Percentiles rank a stretch among this genome's conserved stretches.
Evolutionary conservation across 2,329 filamentous ascomycete genomes (phyloP).

Genomic region (Claviceps quebecensis): DNA sequence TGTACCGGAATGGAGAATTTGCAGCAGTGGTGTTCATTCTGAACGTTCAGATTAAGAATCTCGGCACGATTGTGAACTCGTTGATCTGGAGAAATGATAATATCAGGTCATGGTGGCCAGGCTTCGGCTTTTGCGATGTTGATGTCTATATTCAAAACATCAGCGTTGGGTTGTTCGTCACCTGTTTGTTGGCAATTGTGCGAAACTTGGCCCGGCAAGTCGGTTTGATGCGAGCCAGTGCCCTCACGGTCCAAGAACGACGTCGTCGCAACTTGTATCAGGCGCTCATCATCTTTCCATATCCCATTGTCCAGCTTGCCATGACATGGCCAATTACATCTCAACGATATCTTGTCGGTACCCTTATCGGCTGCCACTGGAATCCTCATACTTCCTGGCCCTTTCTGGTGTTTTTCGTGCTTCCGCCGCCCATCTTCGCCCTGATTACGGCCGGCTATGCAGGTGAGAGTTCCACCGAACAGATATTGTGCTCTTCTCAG

Average conservation of each 20-base stretch:
- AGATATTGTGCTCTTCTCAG: not conserved
- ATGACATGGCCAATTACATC: slow-evolving; percentile 33
- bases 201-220: slow-evolving; percentile 38
- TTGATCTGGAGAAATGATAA: slow-evolving; percentile 40
- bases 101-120: slow-evolving; percentile 35
- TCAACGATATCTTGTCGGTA: slow-evolving; percentile 34
- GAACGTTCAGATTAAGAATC: slow-evolving; percentile 31
- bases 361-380: slow-evolving; percentile 35
- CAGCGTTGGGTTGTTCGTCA: slow-evolving; percentile 30
- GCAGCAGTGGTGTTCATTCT: slow-evolving; percentile 35
- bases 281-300: slow-evolving; percentile 39
- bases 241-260: slow-evolving; percentile 26
- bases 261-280: slow-evolving; percentile 30
- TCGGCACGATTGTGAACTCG: slow-evolving; percentile 33
- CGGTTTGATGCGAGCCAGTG: slow-evolving; percentile 26
- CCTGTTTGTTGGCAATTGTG: slow-evolving; percentile 41
- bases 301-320: slow-evolving; percentile 34
- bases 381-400: slow-evolving; percentile 31
- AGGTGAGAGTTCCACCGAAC: slow-evolving; percentile 26
- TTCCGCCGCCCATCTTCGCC: slow-evolving; percentile 30
- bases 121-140: slow-evolving; percentile 40
- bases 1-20: slow-evolving; percentile 39
- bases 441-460: slow-evolving; percentile 32
- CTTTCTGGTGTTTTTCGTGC: slow-evolving; percentile 32
- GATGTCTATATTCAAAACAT: slow-evolving; percentile 34